phyloP scores from a whole-genome alignment of 441 rosid genomes.

The Gossypium davidsonii region DNA sequence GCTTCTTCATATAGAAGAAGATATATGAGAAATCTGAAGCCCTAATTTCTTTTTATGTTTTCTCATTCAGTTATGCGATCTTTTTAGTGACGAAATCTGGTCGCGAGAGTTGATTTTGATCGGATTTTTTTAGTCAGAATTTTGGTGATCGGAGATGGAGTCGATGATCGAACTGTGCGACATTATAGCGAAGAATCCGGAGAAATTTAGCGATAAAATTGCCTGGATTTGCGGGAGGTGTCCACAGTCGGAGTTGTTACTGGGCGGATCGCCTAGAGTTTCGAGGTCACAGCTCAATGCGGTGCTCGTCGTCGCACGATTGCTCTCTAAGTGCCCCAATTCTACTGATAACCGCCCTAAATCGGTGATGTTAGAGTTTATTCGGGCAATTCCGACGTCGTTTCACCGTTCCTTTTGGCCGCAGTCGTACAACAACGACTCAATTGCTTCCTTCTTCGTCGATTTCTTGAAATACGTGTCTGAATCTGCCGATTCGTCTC shows the following conservation, averaged over 20 bases:
- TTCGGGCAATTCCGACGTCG: constrained; percentile 61
- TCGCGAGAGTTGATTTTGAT: neutral
- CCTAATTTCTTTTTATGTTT: neutral
- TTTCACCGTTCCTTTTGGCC: constrained; percentile 80
- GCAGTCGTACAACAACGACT: constrained; percentile 49
- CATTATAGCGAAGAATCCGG: constrained; percentile 62
- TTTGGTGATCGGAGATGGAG: constrained; percentile 44
- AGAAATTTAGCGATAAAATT: constrained; percentile 64
- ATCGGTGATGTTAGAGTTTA: constrained; percentile 53
- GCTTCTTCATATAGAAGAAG: neutral
- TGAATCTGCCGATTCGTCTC: constrained; percentile 39
- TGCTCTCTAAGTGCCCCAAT: constrained; percentile 52
- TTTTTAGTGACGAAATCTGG: neutral
- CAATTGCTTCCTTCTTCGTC: constrained; percentile 48
- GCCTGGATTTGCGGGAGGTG: constrained; percentile 89
- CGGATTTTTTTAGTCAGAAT: neutral
- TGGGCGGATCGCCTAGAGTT: constrained; percentile 63
- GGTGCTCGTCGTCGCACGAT: constrained; percentile 67
- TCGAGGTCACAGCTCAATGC: constrained; percentile 86
- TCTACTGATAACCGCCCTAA: constrained; percentile 49
- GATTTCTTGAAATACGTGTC: constrained; percentile 68
- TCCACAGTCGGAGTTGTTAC: constrained; percentile 62
- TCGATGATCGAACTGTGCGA: constrained; percentile 81
- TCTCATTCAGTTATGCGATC: neutral
- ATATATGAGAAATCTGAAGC: constrained; percentile 1